These are phyloP conservation scores for Myxozyma monticola DNA, from an alignment of 805 yeast species.

Conservation along the genomic window DNA sequence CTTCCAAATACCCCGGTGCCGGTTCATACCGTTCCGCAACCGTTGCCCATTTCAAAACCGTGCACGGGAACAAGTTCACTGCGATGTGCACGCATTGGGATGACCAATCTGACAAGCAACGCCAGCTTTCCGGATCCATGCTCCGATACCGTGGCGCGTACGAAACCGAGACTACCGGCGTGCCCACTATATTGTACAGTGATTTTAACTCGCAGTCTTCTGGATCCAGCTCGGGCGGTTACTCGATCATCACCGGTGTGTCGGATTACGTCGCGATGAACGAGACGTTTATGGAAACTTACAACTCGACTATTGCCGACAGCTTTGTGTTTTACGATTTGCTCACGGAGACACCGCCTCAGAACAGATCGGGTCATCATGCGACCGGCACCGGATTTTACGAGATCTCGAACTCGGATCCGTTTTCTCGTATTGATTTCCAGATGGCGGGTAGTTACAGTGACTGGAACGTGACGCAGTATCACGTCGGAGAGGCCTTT, in stretches of 20 bases:
- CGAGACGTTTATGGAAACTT: slow-evolving; percentile 6
- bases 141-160: slow-evolving; percentile 15
- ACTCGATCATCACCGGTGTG: slow-evolving; percentile 15
- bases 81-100: slow-evolving; percentile 22
- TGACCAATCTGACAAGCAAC: slow-evolving; percentile 13
- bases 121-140: slow-evolving; percentile 17
- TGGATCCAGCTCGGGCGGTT: slow-evolving; percentile 10
- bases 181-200: slow-evolving; percentile 10
- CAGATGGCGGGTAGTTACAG: slow-evolving; percentile 8
- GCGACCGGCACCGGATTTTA: slow-evolving; percentile 10
- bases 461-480: background rate
- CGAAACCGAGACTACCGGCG: slow-evolving; percentile 8
- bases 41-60: slow-evolving; percentile 4
- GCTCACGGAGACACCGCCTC: slow-evolving; percentile 3
- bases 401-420: background rate
- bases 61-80: slow-evolving; percentile 1
- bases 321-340: slow-evolving; percentile 9
- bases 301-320: slow-evolving; percentile 5
- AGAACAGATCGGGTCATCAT: slow-evolving; percentile 7
- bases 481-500: slow-evolving; percentile 6
- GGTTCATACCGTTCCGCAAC: slow-evolving; percentile 12
- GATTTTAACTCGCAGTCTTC: slow-evolving; percentile 19
- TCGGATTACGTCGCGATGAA: slow-evolving; percentile 5
- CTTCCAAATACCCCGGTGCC: slow-evolving; percentile 18
- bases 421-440: slow-evolving; percentile 11